These are phyloP conservation scores for Leishmania major DNA, from an alignment of 208 protist genomes.

Conservation along the genomic window DNA sequence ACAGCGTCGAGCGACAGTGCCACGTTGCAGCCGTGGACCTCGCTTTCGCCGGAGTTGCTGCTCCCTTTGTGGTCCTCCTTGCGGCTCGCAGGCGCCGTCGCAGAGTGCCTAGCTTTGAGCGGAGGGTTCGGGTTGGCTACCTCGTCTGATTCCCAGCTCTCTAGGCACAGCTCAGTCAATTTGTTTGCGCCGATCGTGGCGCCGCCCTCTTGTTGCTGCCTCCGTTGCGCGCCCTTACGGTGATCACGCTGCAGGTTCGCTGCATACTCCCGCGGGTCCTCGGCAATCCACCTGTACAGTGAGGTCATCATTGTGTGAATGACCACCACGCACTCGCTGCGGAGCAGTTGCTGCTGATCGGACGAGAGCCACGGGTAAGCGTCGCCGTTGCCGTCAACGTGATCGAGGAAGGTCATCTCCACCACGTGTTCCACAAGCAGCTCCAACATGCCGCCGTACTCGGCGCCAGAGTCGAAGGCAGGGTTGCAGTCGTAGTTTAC, in stretches of 20 bases:
- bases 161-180: conserved; percentile 40
- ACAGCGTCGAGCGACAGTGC: conserved; percentile 9
- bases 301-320: conserved; percentile 66
- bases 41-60: not conserved
- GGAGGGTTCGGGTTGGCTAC: conserved; percentile 1
- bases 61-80: conserved; percentile 9
- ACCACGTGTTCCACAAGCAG: conserved; percentile 73
- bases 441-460: conserved; percentile 82
- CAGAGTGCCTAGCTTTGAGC: not conserved
- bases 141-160: conserved; percentile 38
- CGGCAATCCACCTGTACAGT: conserved; percentile 73
- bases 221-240: conserved; percentile 6
- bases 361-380: conserved; percentile 54
- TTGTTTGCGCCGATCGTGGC: conserved; percentile 7
- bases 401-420: conserved; percentile 64
- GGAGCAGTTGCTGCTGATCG: conserved; percentile 82
- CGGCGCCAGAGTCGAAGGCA: conserved; percentile 63
- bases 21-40: conserved; percentile 5
- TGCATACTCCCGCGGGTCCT: conserved; percentile 74
- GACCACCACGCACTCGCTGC: conserved; percentile 62
- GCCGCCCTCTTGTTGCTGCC: conserved; percentile 13
- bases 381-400: conserved; percentile 39
- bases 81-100: not conserved
- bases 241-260: conserved; percentile 10
- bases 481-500: conserved; percentile 91